These are phyloP conservation scores for Malassezia japonica DNA, from an alignment of 1,284 basidiomycete genomes.

Conservation along the genomic window DNA sequence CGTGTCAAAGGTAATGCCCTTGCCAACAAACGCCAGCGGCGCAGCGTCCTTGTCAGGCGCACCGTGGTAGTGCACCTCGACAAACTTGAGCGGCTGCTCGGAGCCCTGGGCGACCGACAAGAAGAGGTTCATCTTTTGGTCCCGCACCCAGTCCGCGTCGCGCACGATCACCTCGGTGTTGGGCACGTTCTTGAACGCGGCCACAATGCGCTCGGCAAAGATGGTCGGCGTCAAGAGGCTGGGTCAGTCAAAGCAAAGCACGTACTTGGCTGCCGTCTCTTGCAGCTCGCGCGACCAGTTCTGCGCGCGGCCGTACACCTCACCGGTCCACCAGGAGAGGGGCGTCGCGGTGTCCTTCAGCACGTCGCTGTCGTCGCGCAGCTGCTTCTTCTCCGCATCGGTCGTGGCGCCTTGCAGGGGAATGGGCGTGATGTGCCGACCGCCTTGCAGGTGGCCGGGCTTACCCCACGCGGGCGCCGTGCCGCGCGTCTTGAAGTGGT, in stretches of 20 bases:
- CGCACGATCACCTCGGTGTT: slow-evolving; percentile 64
- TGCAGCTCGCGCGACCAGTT: slow-evolving; percentile 75
- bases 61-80: slow-evolving; percentile 80
- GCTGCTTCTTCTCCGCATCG: slow-evolving; percentile 31
- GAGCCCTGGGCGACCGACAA: slow-evolving; percentile 76
- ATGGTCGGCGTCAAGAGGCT: slow-evolving; percentile 52
- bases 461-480: slow-evolving; percentile 26
- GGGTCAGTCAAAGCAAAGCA: slow-evolving; percentile 1
- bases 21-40: slow-evolving; percentile 72
- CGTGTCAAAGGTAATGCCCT: slow-evolving; percentile 59
- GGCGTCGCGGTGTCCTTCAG: slow-evolving; percentile 27
- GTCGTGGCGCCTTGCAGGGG: slow-evolving; percentile 27
- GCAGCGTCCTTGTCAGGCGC: slow-evolving; percentile 55
- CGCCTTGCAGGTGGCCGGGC: slow-evolving; percentile 31
- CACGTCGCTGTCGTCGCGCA: slow-evolving; percentile 35
- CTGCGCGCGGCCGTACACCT: slow-evolving; percentile 65
- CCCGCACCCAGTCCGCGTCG: slow-evolving; percentile 74
- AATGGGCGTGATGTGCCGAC: slow-evolving; percentile 32
- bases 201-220: slow-evolving; percentile 63
- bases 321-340: slow-evolving; percentile 43
- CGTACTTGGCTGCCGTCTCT: slow-evolving; percentile 79
- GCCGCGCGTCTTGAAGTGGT: slow-evolving; percentile 45
- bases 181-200: slow-evolving; percentile 60
- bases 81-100: slow-evolving; percentile 70
- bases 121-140: slow-evolving; percentile 78